Conservation (phyloP, 805 yeast species). For the Ogataea nonfermentans region DNA sequence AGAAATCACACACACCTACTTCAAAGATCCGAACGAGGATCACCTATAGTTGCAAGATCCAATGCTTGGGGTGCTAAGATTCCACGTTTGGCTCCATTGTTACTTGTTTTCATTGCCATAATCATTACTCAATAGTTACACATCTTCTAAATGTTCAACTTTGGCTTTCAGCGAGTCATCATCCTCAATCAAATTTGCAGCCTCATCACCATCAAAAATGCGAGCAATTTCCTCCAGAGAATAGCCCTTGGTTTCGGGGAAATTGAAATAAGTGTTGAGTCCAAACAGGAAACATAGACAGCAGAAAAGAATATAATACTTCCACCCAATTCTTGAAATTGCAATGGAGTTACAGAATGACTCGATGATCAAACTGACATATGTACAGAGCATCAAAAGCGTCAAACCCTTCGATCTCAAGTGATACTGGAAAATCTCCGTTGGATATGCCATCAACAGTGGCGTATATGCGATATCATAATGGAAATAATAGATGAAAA, state of each 20-base stretch:
- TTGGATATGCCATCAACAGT: conserved; percentile 41
- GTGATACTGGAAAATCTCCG: conserved; percentile 53
- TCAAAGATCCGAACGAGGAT: too few relatives aligned
- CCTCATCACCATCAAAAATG: conserved; percentile 40
- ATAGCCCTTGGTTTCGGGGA: conserved; percentile 47
- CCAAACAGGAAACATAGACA: conserved; percentile 30
- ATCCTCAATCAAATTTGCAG: neutral
- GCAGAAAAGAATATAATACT: conserved; percentile 36
- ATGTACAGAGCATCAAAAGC: conserved; percentile 6
- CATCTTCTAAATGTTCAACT: too few relatives aligned
- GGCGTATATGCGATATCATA: conserved; percentile 48
- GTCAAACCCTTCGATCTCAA: conserved; percentile 58
- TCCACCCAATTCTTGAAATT: conserved; percentile 38
- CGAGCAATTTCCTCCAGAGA: conserved; percentile 39
- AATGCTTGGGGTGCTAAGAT: too few relatives aligned
- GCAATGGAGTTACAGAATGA: conserved; percentile 34
- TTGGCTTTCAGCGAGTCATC: too few relatives aligned
- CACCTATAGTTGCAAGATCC: too few relatives aligned
- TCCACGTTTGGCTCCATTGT: too few relatives aligned
- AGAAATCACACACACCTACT: neutral
- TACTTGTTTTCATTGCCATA: too few relatives aligned
- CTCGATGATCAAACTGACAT: conserved; percentile 14
- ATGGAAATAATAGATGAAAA: conserved; percentile 33
- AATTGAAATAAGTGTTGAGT: conserved; percentile 33
- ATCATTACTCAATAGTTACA: too few relatives aligned